A percentile compares a stretch with the other conserved stretches of the same genome.
Evolutionary conservation across 2,329 filamentous ascomycete genomes (phyloP).

Genomic region (Trichoderma afroharzianum): DNA sequence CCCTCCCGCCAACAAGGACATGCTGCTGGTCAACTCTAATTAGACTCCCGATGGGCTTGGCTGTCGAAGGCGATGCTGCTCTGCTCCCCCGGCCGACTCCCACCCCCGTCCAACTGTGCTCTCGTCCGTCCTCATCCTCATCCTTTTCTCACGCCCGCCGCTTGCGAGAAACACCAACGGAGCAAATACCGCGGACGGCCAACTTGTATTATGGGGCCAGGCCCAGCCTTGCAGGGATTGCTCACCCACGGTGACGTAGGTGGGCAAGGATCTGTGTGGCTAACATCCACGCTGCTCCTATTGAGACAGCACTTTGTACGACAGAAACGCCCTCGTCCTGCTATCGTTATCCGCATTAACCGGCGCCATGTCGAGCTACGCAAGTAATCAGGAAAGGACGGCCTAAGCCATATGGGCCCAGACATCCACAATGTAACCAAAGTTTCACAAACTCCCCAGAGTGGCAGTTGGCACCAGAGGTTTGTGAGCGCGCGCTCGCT

Average conservation of each 20-base stretch:
- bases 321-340: slow-evolving; percentile 8
- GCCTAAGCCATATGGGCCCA: slow-evolving; percentile 8
- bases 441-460: slow-evolving; percentile 14
- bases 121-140: neutral
- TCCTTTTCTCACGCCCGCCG: neutral
- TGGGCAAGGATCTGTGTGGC: slow-evolving; percentile 14
- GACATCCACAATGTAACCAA: slow-evolving; percentile 16
- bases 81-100: neutral
- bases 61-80: neutral
- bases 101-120: neutral
- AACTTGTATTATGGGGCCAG: neutral
- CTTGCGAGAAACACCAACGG: neutral
- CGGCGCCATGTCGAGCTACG: slow-evolving; percentile 1
- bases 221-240: slow-evolving; percentile 10
- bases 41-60: neutral
- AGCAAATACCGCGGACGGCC: slow-evolving; percentile 8
- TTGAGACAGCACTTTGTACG: neutral
- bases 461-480: neutral
- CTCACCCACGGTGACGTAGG: slow-evolving; percentile 17
- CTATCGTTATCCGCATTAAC: slow-evolving; percentile 9
- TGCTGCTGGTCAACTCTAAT: slow-evolving; percentile 10
- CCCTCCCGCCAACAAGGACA: slow-evolving; percentile 12
- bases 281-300: slow-evolving; percentile 13
- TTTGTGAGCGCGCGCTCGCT: neutral
- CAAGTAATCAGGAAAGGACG: neutral